These are phyloP conservation scores for Termitomyces sp. DNA, from an alignment of 768 basidiomycete species.

Conservation along the genomic window DNA sequence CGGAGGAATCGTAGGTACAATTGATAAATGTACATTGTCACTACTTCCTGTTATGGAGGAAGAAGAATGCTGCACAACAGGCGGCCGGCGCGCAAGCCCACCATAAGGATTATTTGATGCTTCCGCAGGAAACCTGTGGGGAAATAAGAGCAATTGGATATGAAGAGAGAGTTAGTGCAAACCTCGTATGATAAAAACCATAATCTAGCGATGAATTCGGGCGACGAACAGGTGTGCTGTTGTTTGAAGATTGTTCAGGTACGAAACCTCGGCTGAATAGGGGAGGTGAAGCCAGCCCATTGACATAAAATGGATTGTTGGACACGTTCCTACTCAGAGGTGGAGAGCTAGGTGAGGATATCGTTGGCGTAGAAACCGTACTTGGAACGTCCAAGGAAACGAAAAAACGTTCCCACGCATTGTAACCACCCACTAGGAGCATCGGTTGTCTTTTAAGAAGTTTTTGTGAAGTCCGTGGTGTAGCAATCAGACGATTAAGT, in stretches of 20 bases:
- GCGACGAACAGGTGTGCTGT: conserved; percentile 16
- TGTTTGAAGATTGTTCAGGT: conserved; percentile 4
- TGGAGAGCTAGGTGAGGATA: conserved; percentile 10
- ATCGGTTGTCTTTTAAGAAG: conserved; percentile 71
- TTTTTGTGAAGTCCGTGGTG: conserved; percentile 59
- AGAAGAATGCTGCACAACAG: conserved; percentile 34
- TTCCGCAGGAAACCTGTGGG: conserved; percentile 36
- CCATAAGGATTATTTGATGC: conserved; percentile 24
- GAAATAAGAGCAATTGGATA: background rate
- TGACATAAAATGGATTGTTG: conserved; percentile 20
- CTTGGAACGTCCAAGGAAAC: conserved; percentile 24
- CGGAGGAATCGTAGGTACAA: background rate
- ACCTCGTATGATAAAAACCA: conserved; percentile 36
- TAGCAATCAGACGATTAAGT: conserved; percentile 66
- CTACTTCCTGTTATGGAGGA: conserved; percentile 39
- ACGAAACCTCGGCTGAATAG: conserved; percentile 15
- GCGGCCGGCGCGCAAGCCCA: conserved; percentile 32
- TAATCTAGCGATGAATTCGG: conserved; percentile 33
- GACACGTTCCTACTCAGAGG: conserved; percentile 20
- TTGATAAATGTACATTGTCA: conserved; percentile 34
- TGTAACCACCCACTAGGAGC: conserved; percentile 78
- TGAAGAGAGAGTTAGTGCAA: conserved; percentile 1
- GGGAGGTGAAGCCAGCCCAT: conserved; percentile 12
- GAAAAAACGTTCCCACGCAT: conserved; percentile 70
- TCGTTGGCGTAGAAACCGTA: conserved; percentile 1